These are phyloP conservation scores for Moesziomyces sp. DNA, from an alignment of 1,284 basidiomycete genomes.

Conservation along the genomic window DNA sequence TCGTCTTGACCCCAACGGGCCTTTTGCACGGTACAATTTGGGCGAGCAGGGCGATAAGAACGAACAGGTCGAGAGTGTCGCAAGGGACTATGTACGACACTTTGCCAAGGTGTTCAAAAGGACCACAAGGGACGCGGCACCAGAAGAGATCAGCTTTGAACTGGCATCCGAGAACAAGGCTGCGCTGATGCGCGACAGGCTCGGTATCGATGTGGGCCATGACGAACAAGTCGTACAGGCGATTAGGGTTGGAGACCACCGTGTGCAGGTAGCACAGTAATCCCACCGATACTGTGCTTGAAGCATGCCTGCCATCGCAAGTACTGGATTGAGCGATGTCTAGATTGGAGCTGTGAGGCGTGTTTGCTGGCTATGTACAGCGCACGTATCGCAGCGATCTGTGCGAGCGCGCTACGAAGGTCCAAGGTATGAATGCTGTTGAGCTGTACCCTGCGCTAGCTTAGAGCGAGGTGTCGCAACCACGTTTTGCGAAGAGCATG, in stretches of 20 bases:
- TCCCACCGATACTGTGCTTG: too few relatives aligned
- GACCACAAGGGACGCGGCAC: not conserved
- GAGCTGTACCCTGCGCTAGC: too few relatives aligned
- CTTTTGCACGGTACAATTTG: conserved; percentile 16
- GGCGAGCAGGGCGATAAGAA: not conserved
- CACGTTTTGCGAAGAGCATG: too few relatives aligned
- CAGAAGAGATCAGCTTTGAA: conserved; percentile 20
- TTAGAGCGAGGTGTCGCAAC: too few relatives aligned
- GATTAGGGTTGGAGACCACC: conserved; percentile 16
- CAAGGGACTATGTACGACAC: conserved; percentile 9
- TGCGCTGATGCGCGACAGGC: not conserved
- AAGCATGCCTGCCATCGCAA: too few relatives aligned
- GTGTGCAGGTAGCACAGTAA: not conserved
- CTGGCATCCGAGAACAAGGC: not conserved
- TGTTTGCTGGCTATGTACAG: too few relatives aligned
- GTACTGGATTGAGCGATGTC: too few relatives aligned
- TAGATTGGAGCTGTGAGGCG: too few relatives aligned
- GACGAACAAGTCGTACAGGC: conserved; percentile 9
- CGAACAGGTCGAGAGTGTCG: conserved; percentile 16
- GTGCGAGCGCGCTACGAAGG: too few relatives aligned
- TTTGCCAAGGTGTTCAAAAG: conserved; percentile 34
- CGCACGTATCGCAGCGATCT: too few relatives aligned
- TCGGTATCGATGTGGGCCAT: conserved; percentile 1
- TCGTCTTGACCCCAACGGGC: conserved; percentile 8
- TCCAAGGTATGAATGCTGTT: too few relatives aligned